Evolutionary conservation across 768 basidiomycete genomes (phyloP).

Genomic region (Roridomyces roridus): DNA sequence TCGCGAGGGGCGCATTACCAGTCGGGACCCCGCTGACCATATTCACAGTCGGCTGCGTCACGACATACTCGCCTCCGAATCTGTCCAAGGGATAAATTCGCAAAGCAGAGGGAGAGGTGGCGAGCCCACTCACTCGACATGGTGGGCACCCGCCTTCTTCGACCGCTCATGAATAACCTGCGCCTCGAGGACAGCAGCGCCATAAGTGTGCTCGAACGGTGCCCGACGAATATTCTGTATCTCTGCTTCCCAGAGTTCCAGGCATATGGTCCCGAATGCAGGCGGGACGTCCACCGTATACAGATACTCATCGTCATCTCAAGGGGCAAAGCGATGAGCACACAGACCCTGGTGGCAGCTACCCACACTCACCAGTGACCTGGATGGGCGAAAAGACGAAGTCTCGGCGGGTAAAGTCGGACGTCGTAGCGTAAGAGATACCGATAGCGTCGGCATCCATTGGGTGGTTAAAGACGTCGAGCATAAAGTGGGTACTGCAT

Average conservation of each 20-base stretch:
- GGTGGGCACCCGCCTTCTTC: slow-evolving; percentile 41
- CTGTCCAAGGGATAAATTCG: slow-evolving; percentile 21
- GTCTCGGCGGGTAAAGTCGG: slow-evolving; percentile 35
- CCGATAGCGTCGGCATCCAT: slow-evolving; percentile 19
- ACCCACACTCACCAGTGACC: slow-evolving; percentile 28
- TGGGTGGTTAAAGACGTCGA: slow-evolving; percentile 17
- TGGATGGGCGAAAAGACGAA: slow-evolving; percentile 36
- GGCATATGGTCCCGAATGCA: slow-evolving; percentile 36
- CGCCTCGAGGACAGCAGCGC: slow-evolving; percentile 29
- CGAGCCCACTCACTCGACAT: slow-evolving; percentile 37
- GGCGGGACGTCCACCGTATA: slow-evolving; percentile 27
- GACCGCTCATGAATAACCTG: slow-evolving; percentile 40
- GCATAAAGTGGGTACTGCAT: slow-evolving; percentile 31
- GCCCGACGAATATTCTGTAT: slow-evolving; percentile 29
- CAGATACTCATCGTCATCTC: slow-evolving; percentile 30
- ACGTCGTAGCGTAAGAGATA: slow-evolving; percentile 35
- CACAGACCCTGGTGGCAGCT: background rate
- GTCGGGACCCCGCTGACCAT: slow-evolving; percentile 31
- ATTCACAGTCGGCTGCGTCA: slow-evolving; percentile 35
- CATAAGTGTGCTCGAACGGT: slow-evolving; percentile 33
- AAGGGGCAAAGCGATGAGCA: background rate
- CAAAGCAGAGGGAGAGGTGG: too few species aligned
- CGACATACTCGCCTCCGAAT: slow-evolving; percentile 38
- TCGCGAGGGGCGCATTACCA: slow-evolving; percentile 33
- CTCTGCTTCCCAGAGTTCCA: slow-evolving; percentile 38